Conservation (phyloP, 768 basidiomycete species). For the Mycena kentingensis region DNA sequence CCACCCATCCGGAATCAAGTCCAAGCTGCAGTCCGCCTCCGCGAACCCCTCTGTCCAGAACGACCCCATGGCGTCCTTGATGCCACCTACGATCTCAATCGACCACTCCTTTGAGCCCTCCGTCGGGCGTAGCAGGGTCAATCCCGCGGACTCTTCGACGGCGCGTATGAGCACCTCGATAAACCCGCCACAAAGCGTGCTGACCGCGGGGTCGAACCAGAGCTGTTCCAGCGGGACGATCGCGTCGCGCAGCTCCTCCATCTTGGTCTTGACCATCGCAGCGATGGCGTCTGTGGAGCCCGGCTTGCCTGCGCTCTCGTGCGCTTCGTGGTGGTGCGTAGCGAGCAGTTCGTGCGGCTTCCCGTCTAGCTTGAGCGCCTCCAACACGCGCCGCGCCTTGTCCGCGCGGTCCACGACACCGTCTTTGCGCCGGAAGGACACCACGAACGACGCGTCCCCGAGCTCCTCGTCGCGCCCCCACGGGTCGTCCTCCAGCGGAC, state of each 20-base stretch:
- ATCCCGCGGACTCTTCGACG: conserved; percentile 42
- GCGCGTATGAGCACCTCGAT: conserved; percentile 55
- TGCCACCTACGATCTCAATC: conserved; percentile 46
- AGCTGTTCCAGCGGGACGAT: conserved; percentile 52
- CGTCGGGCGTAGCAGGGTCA: conserved; percentile 41
- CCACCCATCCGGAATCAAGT: conserved; percentile 47
- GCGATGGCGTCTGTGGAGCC: conserved; percentile 49
- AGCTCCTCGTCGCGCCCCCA: conserved; percentile 70
- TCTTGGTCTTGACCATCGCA: conserved; percentile 47
- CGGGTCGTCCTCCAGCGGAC: conserved; percentile 58
- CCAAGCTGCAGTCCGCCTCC: conserved; percentile 31
- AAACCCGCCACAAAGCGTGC: conserved; percentile 59
- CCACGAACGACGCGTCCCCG: conserved; percentile 70
- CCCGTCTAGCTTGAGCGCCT: conserved; percentile 25
- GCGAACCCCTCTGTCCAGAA: conserved; percentile 37
- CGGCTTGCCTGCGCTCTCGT: conserved; percentile 49
- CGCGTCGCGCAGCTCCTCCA: conserved; percentile 55
- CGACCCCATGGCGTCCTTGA: conserved; percentile 26
- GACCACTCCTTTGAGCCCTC: conserved; percentile 43
- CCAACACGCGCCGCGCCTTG: conserved; percentile 37
- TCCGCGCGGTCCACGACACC: conserved; percentile 36
- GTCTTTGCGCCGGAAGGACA: conserved; percentile 50
- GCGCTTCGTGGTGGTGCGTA: conserved; percentile 51
- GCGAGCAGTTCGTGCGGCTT: conserved; percentile 50
- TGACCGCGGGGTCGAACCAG: conserved; percentile 52